Base-by-base conservation (phyloP, 768 basidiomycete genomes). In the Phylloporus arenicola region DNA sequence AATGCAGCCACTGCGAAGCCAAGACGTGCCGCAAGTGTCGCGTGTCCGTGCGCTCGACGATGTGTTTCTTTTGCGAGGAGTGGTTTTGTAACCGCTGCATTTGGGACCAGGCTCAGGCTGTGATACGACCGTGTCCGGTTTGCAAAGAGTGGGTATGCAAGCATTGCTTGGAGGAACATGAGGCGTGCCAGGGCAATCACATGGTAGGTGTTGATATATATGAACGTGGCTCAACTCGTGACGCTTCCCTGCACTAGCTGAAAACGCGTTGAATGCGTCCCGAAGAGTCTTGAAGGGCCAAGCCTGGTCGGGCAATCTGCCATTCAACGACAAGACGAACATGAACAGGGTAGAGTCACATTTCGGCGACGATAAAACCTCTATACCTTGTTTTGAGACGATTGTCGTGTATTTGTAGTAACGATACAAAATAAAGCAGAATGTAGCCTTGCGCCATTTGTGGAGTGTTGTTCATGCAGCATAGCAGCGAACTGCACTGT, bases 1-100 rank as follows among this genome's bases (percentile, higher is more conserved):
- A 16, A 6, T 62, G 59, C 31, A 6, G 1, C 0, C 24, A 10
- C 2, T 61, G 60, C n/a, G 4, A 16, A 1, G 6, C 11, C 4
- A 56, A 50, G 57, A 35, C 16, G 11, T 61, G 61, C 34, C 8
- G 3, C 17, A 25, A 39, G 8, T 62, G 60, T n/a, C 1, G 30
- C 10, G 4, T 4, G 2, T 29, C 33, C 10, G 5, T 3, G 9
- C 30, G 33, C 4, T 24, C 42, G 11, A 17, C 29, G 4, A 33
- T 1, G 3, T 62, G 59, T 7, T 11, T 12, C 16, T 17, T 27
- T 11, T 59, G 57, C 17, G 0, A 11, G 17, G 0, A 5, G 3
- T 56, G 48, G 60, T 47, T 31, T 24, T 61, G 57, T 33, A 12
- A 9, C 3, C 3, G 1, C 1, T 61, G 57, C 27, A 0, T 47